Evolutionary conservation across 331 rosid species (phyloP).

Genomic region (Erythrophleum ivorense): DNA sequence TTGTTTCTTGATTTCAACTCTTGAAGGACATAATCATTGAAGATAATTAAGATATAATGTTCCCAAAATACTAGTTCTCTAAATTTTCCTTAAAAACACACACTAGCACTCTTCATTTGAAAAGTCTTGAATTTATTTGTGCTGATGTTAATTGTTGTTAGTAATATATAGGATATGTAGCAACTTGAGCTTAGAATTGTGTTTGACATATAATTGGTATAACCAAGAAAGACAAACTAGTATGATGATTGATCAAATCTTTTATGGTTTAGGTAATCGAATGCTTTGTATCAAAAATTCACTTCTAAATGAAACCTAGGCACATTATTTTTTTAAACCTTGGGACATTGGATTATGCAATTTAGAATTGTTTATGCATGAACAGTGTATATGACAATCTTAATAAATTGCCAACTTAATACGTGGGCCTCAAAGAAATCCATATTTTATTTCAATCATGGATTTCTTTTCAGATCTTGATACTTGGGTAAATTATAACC

Average conservation of each 20-base stretch:
- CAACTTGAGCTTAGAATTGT: neutral
- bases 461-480: neutral
- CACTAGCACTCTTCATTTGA: neutral
- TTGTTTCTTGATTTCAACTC: too few species aligned
- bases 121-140: neutral
- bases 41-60: too few species aligned
- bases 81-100: neutral
- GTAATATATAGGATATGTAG: neutral
- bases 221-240: neutral
- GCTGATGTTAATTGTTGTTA: neutral
- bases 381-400: neutral
- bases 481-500: neutral
- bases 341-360: neutral
- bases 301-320: conserved; percentile 1
- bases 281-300: neutral
- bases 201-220: neutral
- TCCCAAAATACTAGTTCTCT: neutral
- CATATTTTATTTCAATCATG: neutral
- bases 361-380: neutral
- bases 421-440: neutral
- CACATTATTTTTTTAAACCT: neutral
- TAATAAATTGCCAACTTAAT: neutral
- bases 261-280: neutral
- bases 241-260: neutral
- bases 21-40: too few species aligned